Evolutionary conservation across 2,329 filamentous ascomycete genomes (phyloP).

Genomic region (Aspergillus phoenicis): DNA sequence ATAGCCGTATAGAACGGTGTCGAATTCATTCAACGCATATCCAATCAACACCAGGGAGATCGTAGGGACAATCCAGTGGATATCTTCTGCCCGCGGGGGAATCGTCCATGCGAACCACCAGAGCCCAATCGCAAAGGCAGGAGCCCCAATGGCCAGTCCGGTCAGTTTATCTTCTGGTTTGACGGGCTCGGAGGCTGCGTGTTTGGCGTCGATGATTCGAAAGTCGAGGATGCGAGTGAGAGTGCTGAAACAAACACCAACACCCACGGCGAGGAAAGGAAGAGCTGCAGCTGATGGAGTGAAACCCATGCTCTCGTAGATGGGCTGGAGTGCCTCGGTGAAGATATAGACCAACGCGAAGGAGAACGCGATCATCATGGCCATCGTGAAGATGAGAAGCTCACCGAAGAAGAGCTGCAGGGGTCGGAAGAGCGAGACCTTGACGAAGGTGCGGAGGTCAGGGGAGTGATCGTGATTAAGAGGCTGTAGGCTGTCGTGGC

Average conservation of each 20-base stretch:
- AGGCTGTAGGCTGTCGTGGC: conserved; percentile 27
- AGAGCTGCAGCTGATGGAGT: conserved; percentile 38
- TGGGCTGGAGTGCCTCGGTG: conserved; percentile 45
- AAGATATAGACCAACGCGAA: conserved; percentile 54
- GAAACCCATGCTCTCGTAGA: conserved; percentile 45
- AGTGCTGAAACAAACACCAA: conserved; percentile 47
- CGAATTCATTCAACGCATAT: conserved; percentile 53
- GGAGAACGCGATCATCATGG: conserved; percentile 45
- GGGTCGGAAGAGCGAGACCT: conserved; percentile 43
- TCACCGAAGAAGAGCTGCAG: conserved; percentile 48
- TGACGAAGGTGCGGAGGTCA: conserved; percentile 38
- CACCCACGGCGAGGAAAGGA: conserved; percentile 44
- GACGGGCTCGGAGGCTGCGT: conserved; percentile 25
- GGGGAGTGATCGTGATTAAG: conserved; percentile 44
- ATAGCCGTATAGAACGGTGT: conserved; percentile 46
- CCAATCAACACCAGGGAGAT: conserved; percentile 49
- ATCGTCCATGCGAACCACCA: conserved; percentile 55
- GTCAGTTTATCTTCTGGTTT: conserved; percentile 52
- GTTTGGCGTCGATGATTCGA: conserved; percentile 27
- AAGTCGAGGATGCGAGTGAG: conserved; percentile 49
- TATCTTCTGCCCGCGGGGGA: conserved; percentile 39
- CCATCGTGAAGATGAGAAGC: conserved; percentile 48
- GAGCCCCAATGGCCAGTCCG: conserved; percentile 51
- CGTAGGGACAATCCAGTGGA: conserved; percentile 47
- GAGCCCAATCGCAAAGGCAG: conserved; percentile 48